phyloP scores from a whole-genome alignment of 169 alveolate species.

The Plasmodium gallinaceum region DNA sequence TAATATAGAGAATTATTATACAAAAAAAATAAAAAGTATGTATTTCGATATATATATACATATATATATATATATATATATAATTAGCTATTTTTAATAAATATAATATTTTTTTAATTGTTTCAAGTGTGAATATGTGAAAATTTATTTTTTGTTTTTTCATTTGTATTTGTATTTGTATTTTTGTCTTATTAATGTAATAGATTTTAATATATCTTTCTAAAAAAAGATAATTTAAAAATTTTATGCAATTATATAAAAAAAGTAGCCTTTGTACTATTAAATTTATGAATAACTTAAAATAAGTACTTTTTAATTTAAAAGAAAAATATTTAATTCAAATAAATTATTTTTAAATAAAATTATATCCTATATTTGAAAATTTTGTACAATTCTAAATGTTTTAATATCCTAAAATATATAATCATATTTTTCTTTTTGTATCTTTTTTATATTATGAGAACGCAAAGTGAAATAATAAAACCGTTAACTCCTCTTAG shows the following conservation, averaged over 20 bases:
- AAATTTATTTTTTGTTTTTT: conserved; percentile 10
- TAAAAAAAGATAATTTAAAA: too few species aligned
- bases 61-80: conserved; percentile 13
- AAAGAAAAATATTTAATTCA: conserved; percentile 9
- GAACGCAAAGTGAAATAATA: conserved; percentile 45
- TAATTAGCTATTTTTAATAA: conserved; percentile 10
- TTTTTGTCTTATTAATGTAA: conserved; percentile 7
- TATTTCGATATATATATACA: background rate
- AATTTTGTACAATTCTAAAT: conserved; percentile 1
- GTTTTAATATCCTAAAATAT: conserved; percentile 8
- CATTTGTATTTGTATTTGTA: background rate
- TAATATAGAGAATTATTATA: too few species aligned
- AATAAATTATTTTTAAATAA: conserved; percentile 9
- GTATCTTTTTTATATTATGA: conserved; percentile 22
- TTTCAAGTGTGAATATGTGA: background rate
- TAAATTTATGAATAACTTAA: background rate
- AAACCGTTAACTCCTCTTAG: conserved; percentile 59
- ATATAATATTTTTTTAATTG: conserved; percentile 5
- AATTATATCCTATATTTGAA: conserved; percentile 7
- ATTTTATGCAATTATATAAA: too few species aligned
- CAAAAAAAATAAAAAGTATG: too few species aligned
- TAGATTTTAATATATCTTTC: background rate
- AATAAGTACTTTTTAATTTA: background rate
- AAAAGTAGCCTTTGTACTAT: too few species aligned
- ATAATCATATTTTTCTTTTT: conserved; percentile 1